Evolutionary conservation across 768 basidiomycete genomes (phyloP), one percentile per base, ranked within the genome.

Genomic region (Pisolithus tinctorius): DNA sequence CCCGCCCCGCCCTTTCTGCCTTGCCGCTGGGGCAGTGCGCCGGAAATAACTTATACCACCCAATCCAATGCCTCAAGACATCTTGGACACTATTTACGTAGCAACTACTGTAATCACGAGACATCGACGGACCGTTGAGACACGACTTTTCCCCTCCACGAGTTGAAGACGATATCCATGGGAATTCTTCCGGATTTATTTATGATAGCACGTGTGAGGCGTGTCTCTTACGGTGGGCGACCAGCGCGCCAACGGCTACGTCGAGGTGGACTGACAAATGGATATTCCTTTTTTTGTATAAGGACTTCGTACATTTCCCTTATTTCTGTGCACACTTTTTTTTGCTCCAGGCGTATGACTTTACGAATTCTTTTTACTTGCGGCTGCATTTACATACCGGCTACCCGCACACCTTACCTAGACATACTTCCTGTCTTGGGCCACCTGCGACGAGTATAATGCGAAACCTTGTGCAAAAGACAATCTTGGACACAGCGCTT

Each of bases 81-180:
- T 37, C 29, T 49, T 53, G 48, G 53, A 58, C 56, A 52, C 20
- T 47, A 20, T 20, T 20, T 20, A 47, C 25, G 46, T 48, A 50
- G 58, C 58, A 56, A 53, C 46, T 57, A 58, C 59, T 50, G 48
- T 67, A 67, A 69, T 67, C 51, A 62, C 58, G 60, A 60, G 31
- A 37, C 43, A 45, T 40, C 29, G 43, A 57, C 43, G 54, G 50
- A 59, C 48, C 30, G 56, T 50, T 56, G 50, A 26, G 41, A 30
- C 46, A 48, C 54, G 55, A 37, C 54, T 23, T 23, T 23, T 7
- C 17, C 30, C 45, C 14, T 34, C 55, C 49, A 67, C 49, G 66
- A 69, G 54, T 38, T 53, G 45, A 46, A 52, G 58, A 64, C 53
- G 45, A 66, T 61, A 60, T 63, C 58, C 57, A 55, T 50, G 55